These are phyloP conservation scores for Gynochthodes officinalis DNA, from an alignment of 257 asterid species.

Conservation along the genomic window DNA sequence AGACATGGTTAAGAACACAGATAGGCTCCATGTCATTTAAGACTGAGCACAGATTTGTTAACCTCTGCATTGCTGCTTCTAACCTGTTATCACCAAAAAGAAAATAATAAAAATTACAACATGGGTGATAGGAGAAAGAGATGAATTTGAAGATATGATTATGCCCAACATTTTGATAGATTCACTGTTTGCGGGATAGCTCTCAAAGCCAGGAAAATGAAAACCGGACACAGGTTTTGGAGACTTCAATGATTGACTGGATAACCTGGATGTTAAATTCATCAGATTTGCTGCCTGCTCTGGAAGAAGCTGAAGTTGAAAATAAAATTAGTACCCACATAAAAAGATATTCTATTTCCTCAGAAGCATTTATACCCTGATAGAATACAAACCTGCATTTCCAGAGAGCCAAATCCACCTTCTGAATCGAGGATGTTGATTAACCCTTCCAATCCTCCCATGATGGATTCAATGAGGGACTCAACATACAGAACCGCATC, in stretches of 20 bases:
- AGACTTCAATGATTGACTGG: constrained; percentile 68
- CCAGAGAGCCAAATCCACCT: constrained; percentile 98
- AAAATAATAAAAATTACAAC: constrained; percentile 3
- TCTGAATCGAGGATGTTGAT: constrained; percentile 97
- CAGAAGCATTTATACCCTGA: constrained; percentile 25
- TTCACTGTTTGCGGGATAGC: constrained; percentile 86
- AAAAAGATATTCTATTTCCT: constrained; percentile 18
- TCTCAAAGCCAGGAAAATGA: constrained; percentile 90
- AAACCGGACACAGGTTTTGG: constrained; percentile 79
- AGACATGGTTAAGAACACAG: constrained; percentile 93
- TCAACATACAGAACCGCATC: constrained; percentile 96
- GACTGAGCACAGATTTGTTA: constrained; percentile 94
- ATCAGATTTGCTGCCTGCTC: constrained; percentile 99
- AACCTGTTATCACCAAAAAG: constrained; percentile 57
- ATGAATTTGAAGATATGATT: constrained; percentile 12
- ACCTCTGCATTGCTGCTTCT: constrained; percentile 98
- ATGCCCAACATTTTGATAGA: constrained; percentile 76
- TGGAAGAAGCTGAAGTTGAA: constrained; percentile 79
- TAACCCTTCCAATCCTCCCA: constrained; percentile 98
- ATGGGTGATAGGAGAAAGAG: background rate
- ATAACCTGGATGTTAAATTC: constrained; percentile 83
- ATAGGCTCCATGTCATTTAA: constrained; percentile 99
- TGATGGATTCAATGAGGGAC: constrained; percentile 93
- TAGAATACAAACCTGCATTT: constrained; percentile 74
- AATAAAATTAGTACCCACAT: constrained; percentile 29